A percentile compares a stretch with the other conserved stretches of the same genome.
Evolutionary conservation across 306 rosid genomes (phyloP).

Genomic region (Quillaja saponaria): DNA sequence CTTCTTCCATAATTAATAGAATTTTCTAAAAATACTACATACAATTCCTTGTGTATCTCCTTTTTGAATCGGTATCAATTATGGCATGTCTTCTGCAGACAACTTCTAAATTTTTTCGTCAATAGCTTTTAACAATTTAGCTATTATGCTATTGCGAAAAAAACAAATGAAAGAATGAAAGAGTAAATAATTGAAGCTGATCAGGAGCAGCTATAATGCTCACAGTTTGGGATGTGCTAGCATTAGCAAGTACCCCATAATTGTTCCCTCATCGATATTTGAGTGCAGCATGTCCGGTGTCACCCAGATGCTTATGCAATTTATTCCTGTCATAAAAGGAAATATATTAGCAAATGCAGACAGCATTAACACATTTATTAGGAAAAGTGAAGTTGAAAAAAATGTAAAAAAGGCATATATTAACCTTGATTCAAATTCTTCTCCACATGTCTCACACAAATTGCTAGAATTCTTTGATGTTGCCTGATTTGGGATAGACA

Average conservation of each 20-base stretch:
- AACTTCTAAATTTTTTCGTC: conserved; percentile 20
- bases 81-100: conserved; percentile 19
- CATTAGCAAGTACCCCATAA: conserved; percentile 3
- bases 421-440: conserved; percentile 90
- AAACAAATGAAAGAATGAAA: conserved; percentile 48
- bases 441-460: conserved; percentile 70
- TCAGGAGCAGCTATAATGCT: conserved; percentile 1
- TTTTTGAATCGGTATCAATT: conserved; percentile 17
- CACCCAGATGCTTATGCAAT: conserved; percentile 76
- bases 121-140: no score
- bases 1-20: no score
- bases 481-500: conserved; percentile 42
- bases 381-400: not conserved
- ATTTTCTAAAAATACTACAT: no score
- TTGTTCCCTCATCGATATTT: conserved; percentile 47
- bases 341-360: conserved; percentile 6
- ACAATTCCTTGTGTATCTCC: not conserved
- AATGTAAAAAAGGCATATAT: conserved; percentile 3
- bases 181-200: conserved; percentile 21
- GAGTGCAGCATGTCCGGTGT: conserved; percentile 73
- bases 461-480: conserved; percentile 53
- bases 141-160: not conserved
- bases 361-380: not conserved
- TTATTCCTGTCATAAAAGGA: conserved; percentile 59
- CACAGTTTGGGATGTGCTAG: not conserved